A percentile compares a stretch with the other conserved stretches of the same genome.
These are phyloP conservation scores for Lithohypha guttulata DNA, from an alignment of 2,329 filamentous ascomycete species.

Conservation along the genomic window DNA sequence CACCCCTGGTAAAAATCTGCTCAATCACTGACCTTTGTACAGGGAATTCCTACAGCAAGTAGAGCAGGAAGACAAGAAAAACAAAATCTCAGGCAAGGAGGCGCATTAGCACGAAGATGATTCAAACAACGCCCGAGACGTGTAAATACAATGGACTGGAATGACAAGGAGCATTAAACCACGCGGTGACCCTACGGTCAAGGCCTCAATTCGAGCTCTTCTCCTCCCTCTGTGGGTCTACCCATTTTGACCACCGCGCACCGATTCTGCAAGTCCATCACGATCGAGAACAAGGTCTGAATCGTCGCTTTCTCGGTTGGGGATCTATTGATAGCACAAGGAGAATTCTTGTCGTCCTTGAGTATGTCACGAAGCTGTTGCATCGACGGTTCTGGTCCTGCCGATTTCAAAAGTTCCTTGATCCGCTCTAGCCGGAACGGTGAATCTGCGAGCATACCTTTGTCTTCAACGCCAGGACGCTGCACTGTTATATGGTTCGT, in stretches of 20 bases:
- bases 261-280: constrained; percentile 29
- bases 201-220: constrained; percentile 23
- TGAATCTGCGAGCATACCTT: constrained; percentile 20
- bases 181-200: constrained; percentile 2
- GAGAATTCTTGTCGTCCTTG: constrained; percentile 26
- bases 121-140: background rate
- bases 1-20: background rate
- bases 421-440: constrained; percentile 25
- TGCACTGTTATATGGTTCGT: constrained; percentile 36
- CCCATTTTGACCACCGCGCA: constrained; percentile 27
- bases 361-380: constrained; percentile 24
- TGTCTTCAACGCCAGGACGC: constrained; percentile 14
- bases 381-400: constrained; percentile 13
- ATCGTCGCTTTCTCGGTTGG: constrained; percentile 22
- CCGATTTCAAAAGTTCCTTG: constrained; percentile 21
- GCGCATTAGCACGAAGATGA: constrained; percentile 13
- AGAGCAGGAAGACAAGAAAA: constrained; percentile 38
- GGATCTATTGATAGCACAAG: constrained; percentile 27
- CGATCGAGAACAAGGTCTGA: constrained; percentile 30
- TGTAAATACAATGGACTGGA: constrained; percentile 8
- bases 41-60: constrained; percentile 43
- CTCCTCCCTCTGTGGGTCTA: constrained; percentile 24
- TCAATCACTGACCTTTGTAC: constrained; percentile 8
- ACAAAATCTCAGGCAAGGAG: constrained; percentile 20
- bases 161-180: background rate